These are phyloP conservation scores for Aspergillus nomiae DNA, from an alignment of 2,329 filamentous ascomycete species.

Conservation along the genomic window DNA sequence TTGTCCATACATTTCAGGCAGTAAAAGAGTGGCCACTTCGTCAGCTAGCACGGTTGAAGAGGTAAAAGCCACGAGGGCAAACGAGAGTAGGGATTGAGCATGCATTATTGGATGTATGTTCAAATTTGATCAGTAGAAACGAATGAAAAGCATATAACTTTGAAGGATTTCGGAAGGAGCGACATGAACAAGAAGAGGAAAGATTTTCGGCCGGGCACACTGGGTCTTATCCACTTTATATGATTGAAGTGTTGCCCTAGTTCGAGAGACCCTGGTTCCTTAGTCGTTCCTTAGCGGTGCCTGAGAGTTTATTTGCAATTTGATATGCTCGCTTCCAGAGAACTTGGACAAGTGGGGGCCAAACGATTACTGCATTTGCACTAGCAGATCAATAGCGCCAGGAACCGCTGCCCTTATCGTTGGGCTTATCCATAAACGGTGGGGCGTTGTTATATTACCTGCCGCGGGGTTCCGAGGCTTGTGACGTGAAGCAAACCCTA, in stretches of 20 bases:
- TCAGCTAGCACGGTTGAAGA: background rate
- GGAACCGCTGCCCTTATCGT: background rate
- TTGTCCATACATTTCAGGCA: background rate
- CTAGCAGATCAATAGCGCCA: background rate
- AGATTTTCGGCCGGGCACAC: background rate
- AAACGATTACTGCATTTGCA: background rate
- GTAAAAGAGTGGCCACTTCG: background rate
- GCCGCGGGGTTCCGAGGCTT: background rate
- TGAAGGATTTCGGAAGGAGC: background rate
- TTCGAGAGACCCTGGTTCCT: background rate
- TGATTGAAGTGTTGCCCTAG: background rate
- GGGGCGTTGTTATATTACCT: background rate
- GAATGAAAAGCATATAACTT: background rate
- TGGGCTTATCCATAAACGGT: background rate
- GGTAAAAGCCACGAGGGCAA: background rate
- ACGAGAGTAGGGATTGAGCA: background rate
- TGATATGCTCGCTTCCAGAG: background rate
- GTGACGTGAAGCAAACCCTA: no score
- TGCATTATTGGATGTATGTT: background rate
- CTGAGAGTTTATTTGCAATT: no score
- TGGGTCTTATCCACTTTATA: background rate
- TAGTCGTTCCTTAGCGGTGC: background rate
- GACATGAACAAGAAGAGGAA: background rate
- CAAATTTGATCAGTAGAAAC: background rate
- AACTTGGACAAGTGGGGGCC: background rate